These are phyloP conservation scores for Fusarium cicatricum DNA, from an alignment of 2,329 filamentous ascomycete genomes.

Conservation along the genomic window DNA sequence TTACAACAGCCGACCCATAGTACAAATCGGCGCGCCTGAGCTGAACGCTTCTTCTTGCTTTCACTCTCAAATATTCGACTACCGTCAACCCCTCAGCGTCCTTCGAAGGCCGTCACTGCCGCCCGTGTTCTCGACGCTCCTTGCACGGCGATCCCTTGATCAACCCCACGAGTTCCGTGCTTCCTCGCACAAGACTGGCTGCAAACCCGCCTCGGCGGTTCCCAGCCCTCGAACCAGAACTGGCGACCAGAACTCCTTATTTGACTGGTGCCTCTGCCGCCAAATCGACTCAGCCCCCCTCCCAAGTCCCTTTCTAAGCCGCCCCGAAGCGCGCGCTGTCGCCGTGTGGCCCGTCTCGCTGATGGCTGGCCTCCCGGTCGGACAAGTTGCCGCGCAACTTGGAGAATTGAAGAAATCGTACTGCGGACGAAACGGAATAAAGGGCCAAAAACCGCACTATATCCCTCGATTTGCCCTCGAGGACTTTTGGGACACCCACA, in stretches of 20 bases:
- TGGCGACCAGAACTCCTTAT: not conserved
- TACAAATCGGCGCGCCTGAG: too few species aligned
- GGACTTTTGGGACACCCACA: not conserved
- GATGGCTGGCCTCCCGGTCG: too few species aligned
- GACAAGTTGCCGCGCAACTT: not conserved
- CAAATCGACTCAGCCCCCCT: not conserved
- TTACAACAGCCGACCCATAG: too few species aligned
- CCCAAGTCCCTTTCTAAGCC: not conserved
- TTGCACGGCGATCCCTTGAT: not conserved
- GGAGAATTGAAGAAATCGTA: not conserved
- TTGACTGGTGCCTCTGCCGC: not conserved
- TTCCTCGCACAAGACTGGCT: not conserved
- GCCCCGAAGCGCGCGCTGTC: not conserved
- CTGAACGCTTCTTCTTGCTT: too few species aligned
- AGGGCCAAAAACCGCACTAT: not conserved
- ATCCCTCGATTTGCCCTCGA: not conserved
- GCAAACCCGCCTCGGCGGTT: too few species aligned
- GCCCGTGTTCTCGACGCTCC: not conserved
- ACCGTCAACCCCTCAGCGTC: too few species aligned
- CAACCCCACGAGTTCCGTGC: not conserved
- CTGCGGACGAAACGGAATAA: not conserved
- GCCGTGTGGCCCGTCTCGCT: too few species aligned
- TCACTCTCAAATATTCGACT: too few species aligned
- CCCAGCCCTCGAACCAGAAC: too few species aligned
- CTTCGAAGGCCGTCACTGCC: too few species aligned